Evolutionary conservation across 2,329 filamentous ascomycete species (phyloP).

Genomic region (Ceratocystis cacaofunesta): DNA sequence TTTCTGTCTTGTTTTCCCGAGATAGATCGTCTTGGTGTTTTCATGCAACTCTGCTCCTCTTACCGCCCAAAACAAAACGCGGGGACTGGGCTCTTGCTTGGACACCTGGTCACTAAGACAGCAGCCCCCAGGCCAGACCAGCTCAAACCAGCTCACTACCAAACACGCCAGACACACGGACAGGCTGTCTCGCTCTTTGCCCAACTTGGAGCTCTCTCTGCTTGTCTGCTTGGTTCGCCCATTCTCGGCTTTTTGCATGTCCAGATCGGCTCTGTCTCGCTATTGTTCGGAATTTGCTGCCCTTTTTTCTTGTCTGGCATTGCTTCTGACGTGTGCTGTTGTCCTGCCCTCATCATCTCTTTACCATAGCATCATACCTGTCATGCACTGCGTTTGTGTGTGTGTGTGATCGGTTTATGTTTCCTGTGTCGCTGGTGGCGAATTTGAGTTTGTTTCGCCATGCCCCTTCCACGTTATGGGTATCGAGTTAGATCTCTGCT

Average conservation of each 20-base stretch:
- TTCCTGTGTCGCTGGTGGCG: not conserved
- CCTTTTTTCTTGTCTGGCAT: not conserved
- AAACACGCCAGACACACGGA: too few species aligned
- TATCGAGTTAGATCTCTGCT: not conserved
- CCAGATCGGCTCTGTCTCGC: not conserved
- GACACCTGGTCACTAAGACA: too few species aligned
- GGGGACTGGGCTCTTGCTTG: too few species aligned
- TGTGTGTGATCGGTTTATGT: constrained; percentile 5
- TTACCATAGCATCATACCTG: not conserved
- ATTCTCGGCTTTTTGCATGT: not conserved
- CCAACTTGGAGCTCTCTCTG: not conserved
- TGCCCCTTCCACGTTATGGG: not conserved
- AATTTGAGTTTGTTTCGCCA: not conserved
- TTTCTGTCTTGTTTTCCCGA: not conserved
- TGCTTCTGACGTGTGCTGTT: not conserved
- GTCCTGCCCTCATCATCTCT: not conserved
- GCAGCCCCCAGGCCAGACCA: too few species aligned
- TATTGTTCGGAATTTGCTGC: not conserved
- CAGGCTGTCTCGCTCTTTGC: too few species aligned
- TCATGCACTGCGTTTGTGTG: not conserved
- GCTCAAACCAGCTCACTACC: too few species aligned
- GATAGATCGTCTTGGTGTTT: not conserved
- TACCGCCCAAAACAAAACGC: too few species aligned
- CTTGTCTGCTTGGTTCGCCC: not conserved
- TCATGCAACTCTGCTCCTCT: not conserved